Percentiles rank a stretch among this genome's conserved stretches.
These are phyloP conservation scores for Salix koriyanagi DNA, from an alignment of 345 rosid species.

Conservation along the genomic window DNA sequence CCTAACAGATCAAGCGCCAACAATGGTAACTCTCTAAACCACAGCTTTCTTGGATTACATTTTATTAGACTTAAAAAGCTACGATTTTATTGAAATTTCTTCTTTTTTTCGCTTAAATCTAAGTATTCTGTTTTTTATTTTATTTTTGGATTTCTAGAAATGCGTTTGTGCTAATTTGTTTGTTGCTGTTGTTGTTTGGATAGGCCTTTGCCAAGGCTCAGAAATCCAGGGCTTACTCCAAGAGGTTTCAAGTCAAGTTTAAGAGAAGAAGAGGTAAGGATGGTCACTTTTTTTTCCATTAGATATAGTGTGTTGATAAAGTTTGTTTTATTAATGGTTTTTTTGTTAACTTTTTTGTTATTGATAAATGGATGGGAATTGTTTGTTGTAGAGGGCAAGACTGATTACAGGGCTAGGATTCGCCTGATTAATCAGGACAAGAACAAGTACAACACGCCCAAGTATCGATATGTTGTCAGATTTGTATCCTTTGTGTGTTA, in stretches of 20 bases:
- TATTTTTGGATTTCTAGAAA: too few species aligned
- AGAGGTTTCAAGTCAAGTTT: conserved; percentile 67
- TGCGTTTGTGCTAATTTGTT: not conserved
- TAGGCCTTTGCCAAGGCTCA: conserved; percentile 54
- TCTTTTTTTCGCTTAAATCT: not conserved
- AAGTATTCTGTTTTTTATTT: not conserved
- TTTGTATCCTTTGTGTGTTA: conserved; percentile 41
- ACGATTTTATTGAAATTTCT: not conserved
- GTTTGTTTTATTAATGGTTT: not conserved
- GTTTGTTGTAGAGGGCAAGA: conserved; percentile 50
- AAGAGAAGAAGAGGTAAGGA: conserved; percentile 67
- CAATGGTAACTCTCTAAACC: conserved; percentile 14
- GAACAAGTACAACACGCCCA: conserved; percentile 74
- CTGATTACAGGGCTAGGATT: conserved; percentile 68
- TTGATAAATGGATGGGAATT: not conserved
- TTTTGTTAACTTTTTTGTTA: not conserved
- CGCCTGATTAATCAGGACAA: conserved; percentile 76
- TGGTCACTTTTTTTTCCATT: not conserved
- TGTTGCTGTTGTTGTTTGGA: not conserved
- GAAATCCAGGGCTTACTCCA: conserved; percentile 58
- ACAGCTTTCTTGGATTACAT: not conserved
- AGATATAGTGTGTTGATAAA: not conserved
- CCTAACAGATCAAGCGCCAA: not conserved
- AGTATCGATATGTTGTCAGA: conserved; percentile 66
- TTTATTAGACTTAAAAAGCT: not conserved